A percentile compares a stretch with the other conserved stretches of the same genome.
phyloP scores from a whole-genome alignment of 164 flowering plant genomes.

The Liriodendron chinense region DNA sequence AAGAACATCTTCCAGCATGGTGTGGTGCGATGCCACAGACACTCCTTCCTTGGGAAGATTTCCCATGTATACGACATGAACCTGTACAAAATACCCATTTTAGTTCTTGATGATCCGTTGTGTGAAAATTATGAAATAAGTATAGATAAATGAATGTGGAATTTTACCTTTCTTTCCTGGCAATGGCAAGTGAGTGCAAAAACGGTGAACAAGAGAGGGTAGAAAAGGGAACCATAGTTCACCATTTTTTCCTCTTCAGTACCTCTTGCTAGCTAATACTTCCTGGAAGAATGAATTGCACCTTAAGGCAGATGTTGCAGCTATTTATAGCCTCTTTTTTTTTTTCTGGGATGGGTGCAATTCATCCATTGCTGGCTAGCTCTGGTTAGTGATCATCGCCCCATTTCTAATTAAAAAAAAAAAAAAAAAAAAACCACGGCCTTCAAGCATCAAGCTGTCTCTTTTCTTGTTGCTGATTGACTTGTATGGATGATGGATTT shows the following conservation, averaged over 20 bases:
- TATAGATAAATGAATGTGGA: background rate
- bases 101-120: background rate
- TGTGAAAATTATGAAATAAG: background rate
- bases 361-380: background rate
- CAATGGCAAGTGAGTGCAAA: background rate
- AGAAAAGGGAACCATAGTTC: background rate
- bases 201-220: background rate
- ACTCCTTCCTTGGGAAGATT: constrained; percentile 21
- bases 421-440: too few relatives aligned
- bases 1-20: constrained; percentile 32
- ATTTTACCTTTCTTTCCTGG: constrained; percentile 3
- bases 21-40: constrained; percentile 22
- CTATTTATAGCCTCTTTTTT: background rate
- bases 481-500: too few relatives aligned
- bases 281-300: background rate
- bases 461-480: too few relatives aligned
- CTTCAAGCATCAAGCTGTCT: too few relatives aligned
- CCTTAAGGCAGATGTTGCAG: background rate
- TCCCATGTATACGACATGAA: constrained; percentile 51
- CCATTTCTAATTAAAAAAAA: background rate
- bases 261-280: background rate
- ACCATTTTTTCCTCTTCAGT: background rate
- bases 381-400: background rate
- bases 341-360: too few relatives aligned
- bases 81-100: constrained; percentile 17